Evolutionary conservation across 1,139 yeast genomes (phyloP), one percentile per base, ranked within the genome.

Genomic region (Suhomyces bolitotheri): DNA sequence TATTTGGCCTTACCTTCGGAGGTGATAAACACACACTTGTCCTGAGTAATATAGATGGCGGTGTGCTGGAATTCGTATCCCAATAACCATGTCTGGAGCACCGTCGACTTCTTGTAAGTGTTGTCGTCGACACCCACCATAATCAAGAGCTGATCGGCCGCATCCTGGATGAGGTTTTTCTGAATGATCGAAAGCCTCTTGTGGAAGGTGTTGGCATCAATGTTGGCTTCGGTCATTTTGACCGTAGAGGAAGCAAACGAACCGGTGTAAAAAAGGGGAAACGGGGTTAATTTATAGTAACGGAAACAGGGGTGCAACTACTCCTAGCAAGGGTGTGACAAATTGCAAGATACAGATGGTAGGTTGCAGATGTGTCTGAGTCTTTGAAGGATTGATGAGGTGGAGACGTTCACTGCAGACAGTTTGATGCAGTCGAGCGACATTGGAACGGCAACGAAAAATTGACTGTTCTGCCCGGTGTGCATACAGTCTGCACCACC

Each of bases 11-110:
- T 90, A n/a, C 89, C 88, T 35, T 81, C 83, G 23, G 94, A 82
- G 0, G 97, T 90, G 41, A 90, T 73, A 40, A 92, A 69, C 11
- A 79, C 64, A 32, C 82, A 68, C 50, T 78, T 79, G 29, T 76
- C 76, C 37, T 75, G 72, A 5, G 86, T 76, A 41, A 90, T 66
- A 34, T 75, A 79, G 40, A 92, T 63, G 27, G 81, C 82, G 1
- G 97, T 89, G 39, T 95, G 94, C 15, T 96, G 95, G 55, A 92
- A 90, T 57, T 94, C 97, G 57, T 90, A 92, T 5, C 97, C 97
- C 40, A 92, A 67, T 40, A 92, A 68, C 97, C 97, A 92, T 33
- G 84, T 84, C 58, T 90, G 97, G 31, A 90, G 63, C 32, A 86
- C 85, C 0, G 96, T 82, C 9, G 96, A 83, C 61, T 88, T 88